phyloP scores from a whole-genome alignment of 78 protist species.

The Speleostelium caveatum region DNA sequence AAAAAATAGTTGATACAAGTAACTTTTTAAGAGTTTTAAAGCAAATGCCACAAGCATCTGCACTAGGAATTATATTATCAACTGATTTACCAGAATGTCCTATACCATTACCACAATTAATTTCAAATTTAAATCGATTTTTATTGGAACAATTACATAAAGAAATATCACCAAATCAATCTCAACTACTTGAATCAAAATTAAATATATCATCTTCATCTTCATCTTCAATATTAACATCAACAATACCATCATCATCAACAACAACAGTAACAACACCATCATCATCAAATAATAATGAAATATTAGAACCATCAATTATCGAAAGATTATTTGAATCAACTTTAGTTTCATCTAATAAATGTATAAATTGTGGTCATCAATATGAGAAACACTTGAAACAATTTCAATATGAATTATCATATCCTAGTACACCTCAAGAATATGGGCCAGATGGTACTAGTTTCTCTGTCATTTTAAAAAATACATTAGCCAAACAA shows the following conservation, averaged over 20 bases:
- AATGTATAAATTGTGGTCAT: constrained; percentile 76
- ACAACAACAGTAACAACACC: constrained; percentile 8
- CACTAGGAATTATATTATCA: constrained; percentile 42
- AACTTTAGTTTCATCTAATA: constrained; percentile 30
- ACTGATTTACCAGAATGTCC: constrained; percentile 53
- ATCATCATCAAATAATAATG: constrained; percentile 8
- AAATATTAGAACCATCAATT: constrained; percentile 10
- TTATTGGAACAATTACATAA: constrained; percentile 80
- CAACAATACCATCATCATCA: not conserved
- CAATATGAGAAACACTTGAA: constrained; percentile 41
- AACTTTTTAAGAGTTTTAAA: constrained; percentile 78
- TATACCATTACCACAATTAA: constrained; percentile 49
- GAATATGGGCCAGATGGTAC: constrained; percentile 29
- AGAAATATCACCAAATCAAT: constrained; percentile 64
- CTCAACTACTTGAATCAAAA: not conserved
- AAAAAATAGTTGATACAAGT: constrained; percentile 66
- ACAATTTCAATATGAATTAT: constrained; percentile 47
- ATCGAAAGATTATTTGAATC: constrained; percentile 67
- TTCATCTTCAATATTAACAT: not conserved
- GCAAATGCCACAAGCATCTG: constrained; percentile 77
- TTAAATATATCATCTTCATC: not conserved
- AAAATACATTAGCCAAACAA: constrained; percentile 39
- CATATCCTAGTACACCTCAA: constrained; percentile 17
- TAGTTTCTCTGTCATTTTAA: constrained; percentile 32
- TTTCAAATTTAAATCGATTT: constrained; percentile 73